Percentiles rank a stretch among this genome's conserved stretches.
phyloP scores from a whole-genome alignment of 2,329 filamentous ascomycete genomes.

The Trichophyton simii region DNA sequence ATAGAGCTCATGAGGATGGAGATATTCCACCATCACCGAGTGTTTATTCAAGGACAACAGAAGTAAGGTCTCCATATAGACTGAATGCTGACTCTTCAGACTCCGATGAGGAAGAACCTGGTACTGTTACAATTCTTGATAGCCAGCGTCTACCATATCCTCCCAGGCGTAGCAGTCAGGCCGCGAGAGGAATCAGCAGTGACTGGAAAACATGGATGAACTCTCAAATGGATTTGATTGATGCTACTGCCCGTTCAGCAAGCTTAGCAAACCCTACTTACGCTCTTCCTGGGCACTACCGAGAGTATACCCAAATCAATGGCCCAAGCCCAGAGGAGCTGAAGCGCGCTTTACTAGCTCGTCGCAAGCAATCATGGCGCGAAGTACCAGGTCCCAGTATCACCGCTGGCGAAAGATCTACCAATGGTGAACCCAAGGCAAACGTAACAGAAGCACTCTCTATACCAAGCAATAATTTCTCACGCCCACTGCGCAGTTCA shows the following conservation, averaged over 20 bases:
- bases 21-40: constrained; percentile 19
- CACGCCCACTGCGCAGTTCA: constrained; percentile 13
- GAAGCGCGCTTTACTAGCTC: not conserved
- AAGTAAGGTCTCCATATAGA: constrained; percentile 15
- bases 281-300: constrained; percentile 14
- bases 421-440: not conserved
- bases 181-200: constrained; percentile 7
- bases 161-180: not conserved
- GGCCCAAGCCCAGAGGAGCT: constrained; percentile 4
- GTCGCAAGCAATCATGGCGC: not conserved
- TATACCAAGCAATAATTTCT: constrained; percentile 14
- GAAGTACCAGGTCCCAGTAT: not conserved
- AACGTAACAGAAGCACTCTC: constrained; percentile 9
- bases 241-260: constrained; percentile 1
- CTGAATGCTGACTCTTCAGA: constrained; percentile 5
- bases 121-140: constrained; percentile 17
- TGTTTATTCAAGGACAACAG: constrained; percentile 24
- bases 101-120: constrained; percentile 11
- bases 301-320: constrained; percentile 21
- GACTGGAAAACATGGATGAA: constrained; percentile 19
- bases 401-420: not conserved
- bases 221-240: constrained; percentile 16
- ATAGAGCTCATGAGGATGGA: not conserved
- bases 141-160: constrained; percentile 11
- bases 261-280: not conserved